Evolutionary conservation across 2,329 filamentous ascomycete genomes (phyloP).

Genomic region (Stachybotrys elegans): DNA sequence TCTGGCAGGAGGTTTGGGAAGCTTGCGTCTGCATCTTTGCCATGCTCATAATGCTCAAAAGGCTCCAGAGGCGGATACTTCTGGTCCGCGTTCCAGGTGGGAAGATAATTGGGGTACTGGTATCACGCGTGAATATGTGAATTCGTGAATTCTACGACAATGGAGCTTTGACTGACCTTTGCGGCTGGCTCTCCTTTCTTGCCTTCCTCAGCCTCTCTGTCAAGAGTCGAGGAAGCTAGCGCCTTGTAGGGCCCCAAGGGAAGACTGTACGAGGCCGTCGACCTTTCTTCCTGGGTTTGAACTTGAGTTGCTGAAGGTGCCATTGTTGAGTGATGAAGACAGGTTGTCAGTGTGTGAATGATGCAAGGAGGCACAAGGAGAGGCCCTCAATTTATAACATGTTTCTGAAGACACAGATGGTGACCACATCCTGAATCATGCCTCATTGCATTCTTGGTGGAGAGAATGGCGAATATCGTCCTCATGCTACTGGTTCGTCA

Average conservation of each 20-base stretch:
- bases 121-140: background rate
- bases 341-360: background rate
- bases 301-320: slow-evolving; percentile 15
- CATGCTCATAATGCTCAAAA: slow-evolving; percentile 71
- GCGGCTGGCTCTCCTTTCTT: slow-evolving; percentile 20
- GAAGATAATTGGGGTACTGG: slow-evolving; percentile 69
- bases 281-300: slow-evolving; percentile 6
- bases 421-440: background rate
- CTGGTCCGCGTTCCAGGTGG: slow-evolving; percentile 62
- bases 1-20: slow-evolving; percentile 63
- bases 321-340: slow-evolving; percentile 10
- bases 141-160: background rate
- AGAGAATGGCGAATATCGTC: background rate
- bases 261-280: slow-evolving; percentile 14
- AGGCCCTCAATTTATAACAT: background rate
- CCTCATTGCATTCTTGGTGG: background rate
- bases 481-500: background rate
- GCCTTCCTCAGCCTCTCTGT: slow-evolving; percentile 21
- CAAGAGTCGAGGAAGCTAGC: slow-evolving; percentile 18
- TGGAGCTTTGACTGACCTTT: slow-evolving; percentile 15
- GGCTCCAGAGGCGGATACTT: slow-evolving; percentile 60
- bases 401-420: background rate
- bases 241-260: slow-evolving; percentile 25
- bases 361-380: background rate
- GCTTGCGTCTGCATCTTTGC: slow-evolving; percentile 64